Conservation (phyloP, 345 rosid species). For the Anacardium occidentale region DNA sequence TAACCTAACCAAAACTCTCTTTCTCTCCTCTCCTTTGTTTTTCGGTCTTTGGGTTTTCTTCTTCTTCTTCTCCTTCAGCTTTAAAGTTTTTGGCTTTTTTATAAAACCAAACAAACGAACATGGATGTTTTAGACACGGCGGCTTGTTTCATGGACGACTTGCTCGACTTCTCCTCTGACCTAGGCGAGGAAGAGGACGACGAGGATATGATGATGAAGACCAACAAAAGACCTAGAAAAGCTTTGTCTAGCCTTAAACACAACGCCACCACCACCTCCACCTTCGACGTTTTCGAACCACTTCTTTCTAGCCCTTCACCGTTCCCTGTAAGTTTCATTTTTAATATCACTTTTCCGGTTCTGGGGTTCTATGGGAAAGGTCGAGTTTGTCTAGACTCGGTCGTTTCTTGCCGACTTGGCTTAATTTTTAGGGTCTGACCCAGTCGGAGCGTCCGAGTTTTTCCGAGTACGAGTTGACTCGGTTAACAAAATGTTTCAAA, state of each 20-base stretch:
- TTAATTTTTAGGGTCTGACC: neutral
- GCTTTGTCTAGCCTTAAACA: slow-evolving; percentile 20
- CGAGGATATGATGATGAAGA: slow-evolving; percentile 15
- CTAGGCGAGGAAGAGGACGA: slow-evolving; percentile 42
- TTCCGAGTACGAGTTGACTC: slow-evolving; percentile 19
- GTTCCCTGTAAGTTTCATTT: slow-evolving; percentile 38
- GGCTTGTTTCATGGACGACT: slow-evolving; percentile 36
- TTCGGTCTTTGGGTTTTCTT: neutral
- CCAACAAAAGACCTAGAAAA: slow-evolving; percentile 23
- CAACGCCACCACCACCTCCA: slow-evolving; percentile 1
- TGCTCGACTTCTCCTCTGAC: slow-evolving; percentile 44
- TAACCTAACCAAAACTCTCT: neutral
- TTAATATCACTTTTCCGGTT: neutral
- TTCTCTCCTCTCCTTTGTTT: neutral
- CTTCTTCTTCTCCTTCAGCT: neutral
- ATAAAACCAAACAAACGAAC: neutral
- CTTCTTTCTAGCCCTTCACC: slow-evolving; percentile 10
- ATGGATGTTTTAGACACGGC: slow-evolving; percentile 42
- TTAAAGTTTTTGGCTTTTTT: neutral
- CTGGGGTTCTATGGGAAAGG: slow-evolving; percentile 8
- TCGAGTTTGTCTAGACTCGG: slow-evolving; percentile 35
- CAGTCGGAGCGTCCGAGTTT: slow-evolving; percentile 28
- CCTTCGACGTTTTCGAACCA: slow-evolving; percentile 22
- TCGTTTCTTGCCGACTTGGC: slow-evolving; percentile 23
- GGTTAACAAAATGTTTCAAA: slow-evolving; percentile 37